These are phyloP conservation scores for Daldinia concentrica DNA, from an alignment of 495 filamentous ascomycete species.

Conservation along the genomic window DNA sequence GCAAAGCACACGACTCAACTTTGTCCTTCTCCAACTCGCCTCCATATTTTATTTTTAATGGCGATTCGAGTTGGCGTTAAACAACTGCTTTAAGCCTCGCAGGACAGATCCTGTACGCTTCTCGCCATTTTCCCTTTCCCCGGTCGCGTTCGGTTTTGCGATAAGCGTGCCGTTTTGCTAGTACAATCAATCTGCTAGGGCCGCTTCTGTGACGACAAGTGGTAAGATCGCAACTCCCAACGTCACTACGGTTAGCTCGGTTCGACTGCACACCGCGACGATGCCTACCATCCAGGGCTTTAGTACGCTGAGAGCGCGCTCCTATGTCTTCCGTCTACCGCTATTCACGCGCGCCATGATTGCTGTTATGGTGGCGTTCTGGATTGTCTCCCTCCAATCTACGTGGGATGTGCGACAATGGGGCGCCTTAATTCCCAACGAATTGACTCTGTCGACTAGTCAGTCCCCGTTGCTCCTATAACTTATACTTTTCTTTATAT, in stretches of 20 bases:
- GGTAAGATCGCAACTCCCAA: neutral
- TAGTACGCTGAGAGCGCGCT: conserved; percentile 56
- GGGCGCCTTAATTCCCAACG: conserved; percentile 80
- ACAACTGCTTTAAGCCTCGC: conserved; percentile 24
- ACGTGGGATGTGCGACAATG: conserved; percentile 74
- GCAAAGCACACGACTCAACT: conserved; percentile 39
- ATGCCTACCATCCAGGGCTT: conserved; percentile 56
- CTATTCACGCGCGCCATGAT: conserved; percentile 83
- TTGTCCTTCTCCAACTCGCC: conserved; percentile 3
- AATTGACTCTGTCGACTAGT: conserved; percentile 79
- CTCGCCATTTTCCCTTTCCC: neutral
- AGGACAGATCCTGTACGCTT: conserved; percentile 26
- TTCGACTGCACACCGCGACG: conserved; percentile 8
- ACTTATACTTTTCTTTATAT: conserved; percentile 2
- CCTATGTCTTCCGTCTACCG: conserved; percentile 85
- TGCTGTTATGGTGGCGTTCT: conserved; percentile 71
- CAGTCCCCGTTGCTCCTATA: conserved; percentile 50
- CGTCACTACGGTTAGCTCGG: conserved; percentile 5
- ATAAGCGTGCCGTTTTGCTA: neutral
- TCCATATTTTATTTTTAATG: conserved; percentile 26
- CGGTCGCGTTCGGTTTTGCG: neutral
- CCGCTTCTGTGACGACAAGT: neutral
- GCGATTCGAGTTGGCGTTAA: conserved; percentile 21
- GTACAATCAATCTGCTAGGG: neutral
- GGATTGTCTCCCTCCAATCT: conserved; percentile 70